Evolutionary conservation across 2,329 filamentous ascomycete species (phyloP).

Genomic region (Aspergillus chevalieri): DNA sequence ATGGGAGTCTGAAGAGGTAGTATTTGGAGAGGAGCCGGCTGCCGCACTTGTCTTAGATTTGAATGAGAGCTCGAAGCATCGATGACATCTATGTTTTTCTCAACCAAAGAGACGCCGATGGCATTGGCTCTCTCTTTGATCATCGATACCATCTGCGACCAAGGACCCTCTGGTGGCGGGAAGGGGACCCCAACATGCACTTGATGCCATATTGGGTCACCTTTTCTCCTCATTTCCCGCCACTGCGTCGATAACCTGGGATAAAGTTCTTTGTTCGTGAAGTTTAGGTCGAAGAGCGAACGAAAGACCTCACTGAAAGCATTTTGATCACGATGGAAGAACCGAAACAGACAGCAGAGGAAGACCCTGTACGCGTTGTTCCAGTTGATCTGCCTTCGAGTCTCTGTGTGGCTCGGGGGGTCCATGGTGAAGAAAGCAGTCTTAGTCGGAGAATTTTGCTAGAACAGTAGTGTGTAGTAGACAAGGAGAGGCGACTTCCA

Average conservation of each 20-base stretch:
- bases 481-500: no score
- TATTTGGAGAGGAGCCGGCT: background rate
- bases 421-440: background rate
- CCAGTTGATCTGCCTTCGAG: slow-evolving; percentile 13
- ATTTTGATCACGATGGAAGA: slow-evolving; percentile 11
- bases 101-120: slow-evolving; percentile 2
- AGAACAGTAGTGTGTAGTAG: no score
- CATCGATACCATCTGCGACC: slow-evolving; percentile 7
- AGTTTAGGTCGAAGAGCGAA: background rate
- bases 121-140: slow-evolving; percentile 10
- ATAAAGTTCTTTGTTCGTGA: background rate
- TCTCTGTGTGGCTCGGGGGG: background rate
- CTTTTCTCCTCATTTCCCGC: slow-evolving; percentile 10
- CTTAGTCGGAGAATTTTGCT: no score
- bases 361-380: slow-evolving; percentile 10
- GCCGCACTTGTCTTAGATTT: background rate
- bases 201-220: slow-evolving; percentile 16
- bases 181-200: slow-evolving; percentile 18
- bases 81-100: slow-evolving; percentile 9
- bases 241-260: slow-evolving; percentile 16
- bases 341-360: slow-evolving; percentile 20
- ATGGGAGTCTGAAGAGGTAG: background rate
- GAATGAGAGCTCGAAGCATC: slow-evolving; percentile 4
- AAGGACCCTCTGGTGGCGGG: slow-evolving; percentile 5
- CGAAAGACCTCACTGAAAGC: background rate